These are phyloP conservation scores for Iberis pinnata DNA, from an alignment of 345 rosid genomes.

Conservation along the genomic window DNA sequence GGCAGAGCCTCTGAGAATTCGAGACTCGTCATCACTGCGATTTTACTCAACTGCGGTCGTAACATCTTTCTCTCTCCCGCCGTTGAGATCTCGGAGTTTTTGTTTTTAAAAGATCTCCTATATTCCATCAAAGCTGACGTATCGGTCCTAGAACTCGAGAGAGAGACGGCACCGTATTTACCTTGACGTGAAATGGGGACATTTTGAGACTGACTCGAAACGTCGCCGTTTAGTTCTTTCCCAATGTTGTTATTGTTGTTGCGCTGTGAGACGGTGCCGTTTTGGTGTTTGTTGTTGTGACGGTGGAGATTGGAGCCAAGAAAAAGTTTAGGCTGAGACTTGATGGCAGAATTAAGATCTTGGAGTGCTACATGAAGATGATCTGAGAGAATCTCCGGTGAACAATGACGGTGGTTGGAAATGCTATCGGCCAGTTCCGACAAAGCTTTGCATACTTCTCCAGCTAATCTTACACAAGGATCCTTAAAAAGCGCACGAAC, in stretches of 20 bases:
- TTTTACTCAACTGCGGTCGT: conserved; percentile 64
- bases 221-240: conserved; percentile 4
- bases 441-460: conserved; percentile 57
- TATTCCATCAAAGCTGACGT: conserved; percentile 53
- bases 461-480: conserved; percentile 63
- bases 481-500: conserved; percentile 64
- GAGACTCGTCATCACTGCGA: conserved; percentile 49
- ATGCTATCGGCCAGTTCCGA: conserved; percentile 57
- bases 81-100: conserved; percentile 14
- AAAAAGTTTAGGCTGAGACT: conserved; percentile 71
- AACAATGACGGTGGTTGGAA: conserved; percentile 55
- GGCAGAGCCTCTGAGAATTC: conserved; percentile 91
- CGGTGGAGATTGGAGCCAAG: conserved; percentile 48
- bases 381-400: conserved; percentile 70
- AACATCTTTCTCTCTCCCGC: conserved; percentile 42
- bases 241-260: conserved; percentile 14
- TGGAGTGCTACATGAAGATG: conserved; percentile 68
- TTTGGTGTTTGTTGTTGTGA: conserved; percentile 6
- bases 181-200: conserved; percentile 10
- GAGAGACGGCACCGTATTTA: conserved; percentile 31
- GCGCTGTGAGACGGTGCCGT: conserved; percentile 32
- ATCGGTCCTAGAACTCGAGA: conserved; percentile 63
- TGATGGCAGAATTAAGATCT: conserved; percentile 64
- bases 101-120: conserved; percentile 38
- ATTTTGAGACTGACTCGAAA: background rate